Evolutionary conservation across 208 protist genomes (phyloP).

Genomic region (Acanthamoeba healyi): DNA sequence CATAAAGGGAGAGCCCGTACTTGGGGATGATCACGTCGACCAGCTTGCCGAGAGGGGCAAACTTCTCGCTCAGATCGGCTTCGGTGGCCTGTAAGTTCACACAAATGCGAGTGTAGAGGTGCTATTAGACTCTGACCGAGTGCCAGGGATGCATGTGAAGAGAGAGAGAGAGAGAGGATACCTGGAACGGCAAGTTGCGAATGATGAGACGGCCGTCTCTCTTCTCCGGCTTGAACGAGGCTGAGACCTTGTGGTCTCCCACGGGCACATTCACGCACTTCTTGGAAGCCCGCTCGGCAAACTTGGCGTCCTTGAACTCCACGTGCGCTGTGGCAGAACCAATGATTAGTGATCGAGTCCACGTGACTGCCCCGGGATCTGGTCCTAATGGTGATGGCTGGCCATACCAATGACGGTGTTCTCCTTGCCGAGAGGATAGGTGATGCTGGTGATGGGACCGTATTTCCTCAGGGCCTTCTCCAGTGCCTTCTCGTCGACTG

Average conservation of each 20-base stretch:
- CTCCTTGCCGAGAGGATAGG: not conserved
- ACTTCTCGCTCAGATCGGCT: constrained; percentile 9
- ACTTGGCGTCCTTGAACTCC: constrained; percentile 42
- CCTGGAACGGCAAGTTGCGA: constrained; percentile 41
- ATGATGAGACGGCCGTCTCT: constrained; percentile 31
- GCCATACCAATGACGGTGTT: not conserved
- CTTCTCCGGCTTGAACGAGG: constrained; percentile 15
- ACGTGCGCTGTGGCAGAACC: not conserved
- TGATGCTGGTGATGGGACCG: not conserved
- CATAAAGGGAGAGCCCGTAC: not conserved
- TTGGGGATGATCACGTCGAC: constrained; percentile 18
- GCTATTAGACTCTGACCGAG: too few relatives aligned
- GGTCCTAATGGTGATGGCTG: not conserved
- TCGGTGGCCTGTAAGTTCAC: constrained; percentile 15
- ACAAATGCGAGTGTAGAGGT: too few relatives aligned
- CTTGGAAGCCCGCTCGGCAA: not conserved
- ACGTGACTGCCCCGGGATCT: not conserved
- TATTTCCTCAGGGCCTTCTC: constrained; percentile 20
- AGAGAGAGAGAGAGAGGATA: not conserved
- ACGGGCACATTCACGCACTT: constrained; percentile 21
- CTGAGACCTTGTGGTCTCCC: not conserved
- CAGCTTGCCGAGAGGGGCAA: not conserved
- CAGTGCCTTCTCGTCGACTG: not conserved
- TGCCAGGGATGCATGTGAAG: too few relatives aligned
- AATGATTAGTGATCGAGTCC: not conserved